Conservation (phyloP, 2,329 filamentous ascomycete species). For the Nemania diffusa region DNA sequence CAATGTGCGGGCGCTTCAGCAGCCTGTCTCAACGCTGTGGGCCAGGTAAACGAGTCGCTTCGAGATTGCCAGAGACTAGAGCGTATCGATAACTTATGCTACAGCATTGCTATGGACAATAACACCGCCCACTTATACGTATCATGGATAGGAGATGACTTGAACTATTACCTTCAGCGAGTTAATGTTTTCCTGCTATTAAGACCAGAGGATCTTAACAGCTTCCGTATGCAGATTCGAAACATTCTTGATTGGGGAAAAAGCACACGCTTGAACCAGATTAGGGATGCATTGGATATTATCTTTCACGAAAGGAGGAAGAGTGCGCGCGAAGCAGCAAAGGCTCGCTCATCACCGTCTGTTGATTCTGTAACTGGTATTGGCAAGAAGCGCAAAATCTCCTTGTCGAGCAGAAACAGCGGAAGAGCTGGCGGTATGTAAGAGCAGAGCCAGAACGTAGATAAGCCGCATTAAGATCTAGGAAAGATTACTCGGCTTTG, state of each 20-base stretch:
- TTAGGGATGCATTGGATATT: neutral
- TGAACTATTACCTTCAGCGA: conserved; percentile 8
- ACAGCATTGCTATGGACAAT: neutral
- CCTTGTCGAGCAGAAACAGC: too few relatives aligned
- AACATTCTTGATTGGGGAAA: neutral
- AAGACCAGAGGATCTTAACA: neutral
- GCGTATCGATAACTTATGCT: neutral
- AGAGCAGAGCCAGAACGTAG: too few relatives aligned
- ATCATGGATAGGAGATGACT: neutral
- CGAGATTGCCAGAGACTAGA: neutral
- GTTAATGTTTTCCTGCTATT: neutral
- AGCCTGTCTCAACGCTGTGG: conserved; percentile 5
- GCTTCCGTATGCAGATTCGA: neutral
- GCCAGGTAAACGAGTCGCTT: neutral
- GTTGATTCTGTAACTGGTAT: neutral
- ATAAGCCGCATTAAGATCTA: too few relatives aligned
- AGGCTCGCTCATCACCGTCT: neutral
- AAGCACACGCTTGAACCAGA: neutral
- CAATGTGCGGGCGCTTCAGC: conserved; percentile 5
- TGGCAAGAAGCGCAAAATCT: too few relatives aligned
- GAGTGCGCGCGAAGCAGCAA: neutral
- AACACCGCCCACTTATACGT: neutral
- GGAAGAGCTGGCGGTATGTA: too few relatives aligned
- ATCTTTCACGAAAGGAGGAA: neutral
- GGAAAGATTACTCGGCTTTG: too few relatives aligned